phyloP scores from a whole-genome alignment of 768 basidiomycete species.

The Dendrothele bispora region DNA sequence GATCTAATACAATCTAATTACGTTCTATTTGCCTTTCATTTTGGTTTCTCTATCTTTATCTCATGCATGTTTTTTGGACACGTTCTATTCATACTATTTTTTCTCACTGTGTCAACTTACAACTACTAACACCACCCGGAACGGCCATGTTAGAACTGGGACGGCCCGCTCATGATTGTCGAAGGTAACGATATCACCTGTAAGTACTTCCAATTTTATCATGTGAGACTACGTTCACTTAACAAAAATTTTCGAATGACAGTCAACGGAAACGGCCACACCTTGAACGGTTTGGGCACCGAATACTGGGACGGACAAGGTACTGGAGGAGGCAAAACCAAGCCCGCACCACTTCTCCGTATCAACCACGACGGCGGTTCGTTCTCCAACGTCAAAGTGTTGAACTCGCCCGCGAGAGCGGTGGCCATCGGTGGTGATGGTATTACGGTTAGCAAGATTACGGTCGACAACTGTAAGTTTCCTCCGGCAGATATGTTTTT shows the following conservation, averaged over 20 bases:
- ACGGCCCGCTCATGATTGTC: slow-evolving; percentile 27
- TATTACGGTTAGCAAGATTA: slow-evolving; percentile 3
- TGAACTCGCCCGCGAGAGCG: slow-evolving; percentile 15
- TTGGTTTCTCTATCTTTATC: too few species aligned
- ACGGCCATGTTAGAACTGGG: slow-evolving; percentile 11
- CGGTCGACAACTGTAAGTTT: slow-evolving; percentile 2
- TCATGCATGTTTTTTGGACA: too few species aligned
- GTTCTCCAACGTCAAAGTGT: slow-evolving; percentile 12
- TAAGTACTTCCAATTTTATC: slow-evolving; percentile 3
- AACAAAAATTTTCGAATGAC: too few species aligned
- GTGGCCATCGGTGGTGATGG: slow-evolving; percentile 7
- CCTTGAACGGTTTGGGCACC: slow-evolving; percentile 10
- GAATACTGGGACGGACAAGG: slow-evolving; percentile 14
- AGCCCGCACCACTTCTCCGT: slow-evolving; percentile 15
- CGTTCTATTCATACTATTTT: too few species aligned
- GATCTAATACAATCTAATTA: too few species aligned
- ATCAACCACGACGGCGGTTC: slow-evolving; percentile 13
- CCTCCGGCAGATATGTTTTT: too few species aligned
- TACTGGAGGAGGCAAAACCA: slow-evolving; percentile 13
- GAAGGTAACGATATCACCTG: slow-evolving; percentile 12
- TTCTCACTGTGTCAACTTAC: too few species aligned
- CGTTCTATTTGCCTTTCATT: too few species aligned
- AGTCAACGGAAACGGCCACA: slow-evolving; percentile 10
- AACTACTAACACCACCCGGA: too few species aligned
- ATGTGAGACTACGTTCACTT: too few species aligned